These are phyloP conservation scores for Trametes cinnabarina DNA, from an alignment of 768 basidiomycete genomes.

Conservation along the genomic window DNA sequence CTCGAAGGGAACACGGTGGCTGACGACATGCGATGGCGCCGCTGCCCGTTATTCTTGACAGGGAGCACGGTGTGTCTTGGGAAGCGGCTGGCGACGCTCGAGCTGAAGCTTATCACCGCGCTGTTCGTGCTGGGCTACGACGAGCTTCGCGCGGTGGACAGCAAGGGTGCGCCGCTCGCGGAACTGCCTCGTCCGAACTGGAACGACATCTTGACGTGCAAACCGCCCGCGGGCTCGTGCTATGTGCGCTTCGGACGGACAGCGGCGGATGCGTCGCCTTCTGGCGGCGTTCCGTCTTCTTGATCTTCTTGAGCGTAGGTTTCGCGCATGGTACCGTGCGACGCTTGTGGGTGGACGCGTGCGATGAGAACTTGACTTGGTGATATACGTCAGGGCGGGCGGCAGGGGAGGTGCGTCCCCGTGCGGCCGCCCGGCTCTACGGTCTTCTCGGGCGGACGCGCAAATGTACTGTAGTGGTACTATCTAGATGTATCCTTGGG, in stretches of 20 bases:
- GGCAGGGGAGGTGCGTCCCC: no score
- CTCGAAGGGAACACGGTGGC: conserved; percentile 4
- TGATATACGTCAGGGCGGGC: neutral
- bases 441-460: neutral
- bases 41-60: conserved; percentile 26
- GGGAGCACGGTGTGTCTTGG: conserved; percentile 72
- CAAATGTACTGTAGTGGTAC: neutral
- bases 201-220: conserved; percentile 73
- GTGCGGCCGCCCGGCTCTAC: no score
- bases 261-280: neutral
- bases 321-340: no score
- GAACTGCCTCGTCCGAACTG: conserved; percentile 63
- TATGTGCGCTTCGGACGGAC: conserved; percentile 35
- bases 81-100: conserved; percentile 69
- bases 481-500: conserved; percentile 4
- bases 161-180: conserved; percentile 42
- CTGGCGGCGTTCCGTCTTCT: neutral
- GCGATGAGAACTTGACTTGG: neutral
- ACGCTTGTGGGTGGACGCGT: neutral
- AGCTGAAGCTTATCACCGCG: conserved; percentile 68
- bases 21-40: neutral
- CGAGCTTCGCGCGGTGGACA: conserved; percentile 56
- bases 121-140: conserved; percentile 62
- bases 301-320: neutral
- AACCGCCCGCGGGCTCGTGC: conserved; percentile 55